Percentiles rank a stretch among this genome's conserved stretches.
Conservation (phyloP, 768 basidiomycete genomes). For the Termitomyces sp. region DNA sequence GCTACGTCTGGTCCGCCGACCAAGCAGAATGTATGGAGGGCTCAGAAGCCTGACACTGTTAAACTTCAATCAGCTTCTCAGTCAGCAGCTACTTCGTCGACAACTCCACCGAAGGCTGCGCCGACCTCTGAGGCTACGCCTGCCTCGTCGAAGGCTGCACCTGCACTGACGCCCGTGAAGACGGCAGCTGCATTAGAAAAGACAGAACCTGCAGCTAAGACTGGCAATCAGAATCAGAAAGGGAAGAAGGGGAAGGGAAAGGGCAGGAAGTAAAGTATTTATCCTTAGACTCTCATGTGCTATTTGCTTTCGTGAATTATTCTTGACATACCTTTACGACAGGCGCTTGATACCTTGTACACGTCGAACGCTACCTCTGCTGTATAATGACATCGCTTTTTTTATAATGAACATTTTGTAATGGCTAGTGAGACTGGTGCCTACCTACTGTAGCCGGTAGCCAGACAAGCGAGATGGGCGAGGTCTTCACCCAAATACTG, state of each 20-base stretch:
- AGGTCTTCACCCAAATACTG: not conserved
- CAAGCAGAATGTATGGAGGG: slow-evolving; percentile 2
- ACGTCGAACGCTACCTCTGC: not conserved
- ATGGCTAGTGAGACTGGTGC: not conserved
- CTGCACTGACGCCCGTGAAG: not conserved
- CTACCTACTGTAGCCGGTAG: not conserved
- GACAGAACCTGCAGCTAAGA: slow-evolving; percentile 11
- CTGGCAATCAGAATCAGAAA: slow-evolving; percentile 13
- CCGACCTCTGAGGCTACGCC: not conserved
- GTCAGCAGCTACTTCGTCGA: slow-evolving; percentile 7
- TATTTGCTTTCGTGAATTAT: slow-evolving; percentile 13
- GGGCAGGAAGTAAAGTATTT: slow-evolving; percentile 8
- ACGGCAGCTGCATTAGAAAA: slow-evolving; percentile 9
- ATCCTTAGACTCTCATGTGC: not conserved
- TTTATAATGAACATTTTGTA: not conserved
- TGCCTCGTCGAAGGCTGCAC: slow-evolving; percentile 1
- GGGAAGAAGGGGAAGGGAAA: slow-evolving; percentile 19
- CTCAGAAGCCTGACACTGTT: slow-evolving; percentile 12
- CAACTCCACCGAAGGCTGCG: slow-evolving; percentile 7
- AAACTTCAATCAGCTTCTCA: slow-evolving; percentile 13
- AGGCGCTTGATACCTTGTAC: slow-evolving; percentile 10
- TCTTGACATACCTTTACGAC: slow-evolving; percentile 8
- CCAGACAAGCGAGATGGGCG: not conserved
- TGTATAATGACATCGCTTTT: slow-evolving; percentile 1
- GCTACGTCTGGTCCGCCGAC: not conserved